phyloP scores from a whole-genome alignment of 1,284 basidiomycete species.

The Malassezia dermatis region DNA sequence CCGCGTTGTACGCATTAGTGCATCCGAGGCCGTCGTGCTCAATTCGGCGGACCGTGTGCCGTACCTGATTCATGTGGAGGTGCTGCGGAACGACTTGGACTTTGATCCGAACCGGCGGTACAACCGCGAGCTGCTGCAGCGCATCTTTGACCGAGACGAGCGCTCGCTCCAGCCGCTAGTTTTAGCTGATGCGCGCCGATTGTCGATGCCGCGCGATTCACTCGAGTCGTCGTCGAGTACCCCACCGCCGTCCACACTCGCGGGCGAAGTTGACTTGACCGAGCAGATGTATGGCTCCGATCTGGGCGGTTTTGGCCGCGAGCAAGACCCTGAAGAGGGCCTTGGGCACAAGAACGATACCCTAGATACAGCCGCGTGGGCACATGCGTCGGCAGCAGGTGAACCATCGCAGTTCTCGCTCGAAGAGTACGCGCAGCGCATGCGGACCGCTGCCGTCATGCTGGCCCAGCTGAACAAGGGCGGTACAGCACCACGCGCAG shows the following conservation, averaged over 20 bases:
- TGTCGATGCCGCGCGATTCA: neutral
- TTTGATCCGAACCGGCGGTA: constrained; percentile 74
- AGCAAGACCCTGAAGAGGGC: constrained; percentile 29
- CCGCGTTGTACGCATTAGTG: constrained; percentile 89
- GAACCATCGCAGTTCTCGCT: constrained; percentile 49
- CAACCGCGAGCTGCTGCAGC: constrained; percentile 71
- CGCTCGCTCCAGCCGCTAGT: neutral
- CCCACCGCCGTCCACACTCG: neutral
- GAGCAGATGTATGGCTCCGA: constrained; percentile 45
- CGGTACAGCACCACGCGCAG: neutral
- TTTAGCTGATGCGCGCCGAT: neutral
- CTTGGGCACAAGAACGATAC: constrained; percentile 31
- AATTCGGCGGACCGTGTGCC: constrained; percentile 96
- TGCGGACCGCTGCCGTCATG: constrained; percentile 98
- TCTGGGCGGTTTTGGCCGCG: constrained; percentile 35
- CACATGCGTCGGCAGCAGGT: constrained; percentile 2
- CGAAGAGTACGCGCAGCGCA: constrained; percentile 93
- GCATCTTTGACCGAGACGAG: constrained; percentile 55
- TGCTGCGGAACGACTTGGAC: constrained; percentile 79
- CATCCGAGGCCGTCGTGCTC: constrained; percentile 91
- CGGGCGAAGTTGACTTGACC: constrained; percentile 41
- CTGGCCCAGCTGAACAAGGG: constrained; percentile 74
- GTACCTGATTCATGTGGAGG: constrained; percentile 83
- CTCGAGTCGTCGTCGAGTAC: neutral
- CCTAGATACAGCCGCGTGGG: constrained; percentile 41